Base-by-base conservation (phyloP, 495 filamentous ascomycete genomes). In the Tricharina praecox region DNA sequence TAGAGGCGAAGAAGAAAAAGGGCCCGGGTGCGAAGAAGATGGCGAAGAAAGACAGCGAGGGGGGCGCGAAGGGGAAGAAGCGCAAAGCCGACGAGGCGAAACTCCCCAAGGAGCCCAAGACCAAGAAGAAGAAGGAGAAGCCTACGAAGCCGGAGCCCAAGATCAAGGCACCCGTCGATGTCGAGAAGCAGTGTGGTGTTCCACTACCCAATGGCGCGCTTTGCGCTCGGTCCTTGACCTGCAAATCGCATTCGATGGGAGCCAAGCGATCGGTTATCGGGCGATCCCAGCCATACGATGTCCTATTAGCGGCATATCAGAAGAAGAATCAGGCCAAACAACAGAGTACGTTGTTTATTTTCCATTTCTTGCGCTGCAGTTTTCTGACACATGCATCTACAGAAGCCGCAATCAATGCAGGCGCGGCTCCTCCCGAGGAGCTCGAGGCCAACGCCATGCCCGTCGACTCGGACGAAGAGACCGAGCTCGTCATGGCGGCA, bases 321-420 rank as follows among this genome's bases (percentile, higher is more conserved):
- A 95, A 95, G 71, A 94, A 93, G 70, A 97, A 96, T 61, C 90
- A 96, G 65, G 90, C 90, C 10, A 88, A 92, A 56, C 82, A 90
- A 67, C 88, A 95, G 62, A 92, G 82, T 86, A 72, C 53, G 73
- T 66, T n/a, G 43, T 43, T 21, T 44, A 37, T 21, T 21, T 33
- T 38, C 23, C 25, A 45, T 10, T 23, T 23, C 5, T 40, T 26
- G 2, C 21, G 13, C 20, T n/a, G 24, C 35, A 21, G 5, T 9
- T 37, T 39, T 26, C 39, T 23, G 43, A 50, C 63, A 64, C 54
- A 66, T 46, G 35, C 32, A 15, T 23, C 30, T 54, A 62, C 58
- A 88, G 82, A 93, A 66, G 85, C 85, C 33, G 83, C 85, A 25
- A 81, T 97, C 54, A 86, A 93, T 60, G 87, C 87, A 52, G 88